Percentiles rank a stretch among this genome's conserved stretches.
Evolutionary conservation across 2,329 filamentous ascomycete genomes (phyloP).

Genomic region (Rugonectria rugulosa): DNA sequence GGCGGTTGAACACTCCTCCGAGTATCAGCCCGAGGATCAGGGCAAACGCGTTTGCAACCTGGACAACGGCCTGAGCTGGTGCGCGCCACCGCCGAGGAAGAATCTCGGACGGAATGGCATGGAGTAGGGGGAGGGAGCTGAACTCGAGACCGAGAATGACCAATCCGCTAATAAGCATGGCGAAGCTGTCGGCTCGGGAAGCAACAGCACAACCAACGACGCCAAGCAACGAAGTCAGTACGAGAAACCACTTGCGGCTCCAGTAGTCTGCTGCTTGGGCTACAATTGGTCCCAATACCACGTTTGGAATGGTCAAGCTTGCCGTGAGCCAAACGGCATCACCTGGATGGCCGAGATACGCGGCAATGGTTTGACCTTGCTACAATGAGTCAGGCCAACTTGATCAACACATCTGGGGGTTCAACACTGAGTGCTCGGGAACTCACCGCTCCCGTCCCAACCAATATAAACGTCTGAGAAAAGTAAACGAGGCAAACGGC

Average conservation of each 20-base stretch:
- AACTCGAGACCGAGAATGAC: slow-evolving; percentile 19
- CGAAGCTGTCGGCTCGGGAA: slow-evolving; percentile 15
- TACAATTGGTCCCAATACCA: slow-evolving; percentile 22
- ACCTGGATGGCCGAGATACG: slow-evolving; percentile 11
- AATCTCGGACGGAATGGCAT: slow-evolving; percentile 26
- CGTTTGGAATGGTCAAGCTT: slow-evolving; percentile 24
- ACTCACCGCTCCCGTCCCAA: slow-evolving; percentile 24
- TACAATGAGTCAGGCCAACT: background rate
- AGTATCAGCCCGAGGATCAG: slow-evolving; percentile 19
- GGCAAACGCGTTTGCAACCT: slow-evolving; percentile 21
- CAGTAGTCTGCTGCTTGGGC: slow-evolving; percentile 19
- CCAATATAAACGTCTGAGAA: slow-evolving; percentile 22
- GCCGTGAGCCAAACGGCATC: slow-evolving; percentile 24
- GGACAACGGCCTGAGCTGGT: slow-evolving; percentile 21
- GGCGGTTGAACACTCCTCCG: slow-evolving; percentile 9
- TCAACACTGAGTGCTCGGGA: background rate
- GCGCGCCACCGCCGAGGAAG: slow-evolving; percentile 24
- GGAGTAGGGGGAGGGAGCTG: slow-evolving; percentile 22
- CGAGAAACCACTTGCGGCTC: slow-evolving; percentile 21
- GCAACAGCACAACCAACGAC: slow-evolving; percentile 15
- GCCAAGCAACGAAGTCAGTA: slow-evolving; percentile 11
- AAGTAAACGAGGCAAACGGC: slow-evolving; percentile 27
- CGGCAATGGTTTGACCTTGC: slow-evolving; percentile 22
- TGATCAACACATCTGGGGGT: too few relatives aligned
- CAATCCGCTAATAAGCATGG: slow-evolving; percentile 21